Conservation (phyloP, 495 filamentous ascomycete species). For the Pyrenopolyporus hunteri region DNA sequence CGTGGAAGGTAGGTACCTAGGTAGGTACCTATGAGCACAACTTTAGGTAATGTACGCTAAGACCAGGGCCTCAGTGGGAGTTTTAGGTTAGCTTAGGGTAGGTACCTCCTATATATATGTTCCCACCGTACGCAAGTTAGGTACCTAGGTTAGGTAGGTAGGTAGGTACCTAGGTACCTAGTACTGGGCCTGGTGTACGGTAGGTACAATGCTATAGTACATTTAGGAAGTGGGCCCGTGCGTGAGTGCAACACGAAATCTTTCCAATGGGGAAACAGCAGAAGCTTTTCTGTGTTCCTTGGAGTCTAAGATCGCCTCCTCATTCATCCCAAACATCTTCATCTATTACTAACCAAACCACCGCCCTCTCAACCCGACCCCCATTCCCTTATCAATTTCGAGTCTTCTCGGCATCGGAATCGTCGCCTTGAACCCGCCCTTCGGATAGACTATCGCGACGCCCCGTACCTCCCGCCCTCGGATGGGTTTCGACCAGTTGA, state of each 20-base stretch:
- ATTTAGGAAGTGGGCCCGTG: constrained; percentile 16
- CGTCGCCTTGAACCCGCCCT: constrained; percentile 13
- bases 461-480: constrained; percentile 6
- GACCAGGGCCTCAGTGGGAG: too few species aligned
- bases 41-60: too few species aligned
- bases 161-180: background rate
- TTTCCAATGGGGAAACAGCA: constrained; percentile 36
- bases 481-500: constrained; percentile 31
- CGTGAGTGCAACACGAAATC: constrained; percentile 36
- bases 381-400: background rate
- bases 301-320: constrained; percentile 23
- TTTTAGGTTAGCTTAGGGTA: too few species aligned
- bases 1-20: background rate
- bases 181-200: too few species aligned
- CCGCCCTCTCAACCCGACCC: background rate
- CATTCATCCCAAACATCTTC: constrained; percentile 19
- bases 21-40: too few species aligned
- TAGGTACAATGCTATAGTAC: too few species aligned
- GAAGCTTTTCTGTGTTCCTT: constrained; percentile 32
- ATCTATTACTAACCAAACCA: constrained; percentile 14
- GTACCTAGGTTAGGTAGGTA: background rate
- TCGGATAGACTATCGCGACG: background rate
- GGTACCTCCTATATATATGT: background rate
- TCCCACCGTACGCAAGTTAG: background rate
- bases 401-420: background rate